phyloP scores from a whole-genome alignment of 2,329 filamentous ascomycete genomes.

The Phyllosticta paracitricarpa region DNA sequence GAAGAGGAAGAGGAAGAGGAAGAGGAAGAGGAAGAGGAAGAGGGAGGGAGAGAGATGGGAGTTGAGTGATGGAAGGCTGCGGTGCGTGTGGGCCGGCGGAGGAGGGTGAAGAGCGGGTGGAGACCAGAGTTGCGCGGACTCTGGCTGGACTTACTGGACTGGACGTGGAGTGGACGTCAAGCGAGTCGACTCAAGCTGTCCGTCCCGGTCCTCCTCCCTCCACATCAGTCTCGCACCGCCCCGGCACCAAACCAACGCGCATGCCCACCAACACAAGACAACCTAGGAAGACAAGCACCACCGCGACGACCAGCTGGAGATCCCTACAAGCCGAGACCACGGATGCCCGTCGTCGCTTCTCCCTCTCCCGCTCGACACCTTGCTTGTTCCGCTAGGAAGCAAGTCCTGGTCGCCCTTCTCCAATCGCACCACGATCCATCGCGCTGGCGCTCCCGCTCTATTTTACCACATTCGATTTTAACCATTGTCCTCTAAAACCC shows the following conservation, averaged over 20 bases:
- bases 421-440: slow-evolving; percentile 6
- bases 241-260: not conserved
- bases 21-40: slow-evolving; percentile 2
- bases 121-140: not conserved
- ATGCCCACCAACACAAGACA: not conserved
- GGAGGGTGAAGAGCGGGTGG: slow-evolving; percentile 1
- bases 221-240: not conserved
- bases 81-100: not conserved
- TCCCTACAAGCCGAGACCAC: not conserved
- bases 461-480: not conserved
- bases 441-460: not conserved
- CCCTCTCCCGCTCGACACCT: too few species aligned
- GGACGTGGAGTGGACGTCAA: not conserved
- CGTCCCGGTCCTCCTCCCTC: too few species aligned
- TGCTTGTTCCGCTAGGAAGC: not conserved
- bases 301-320: too few species aligned
- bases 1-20: not conserved
- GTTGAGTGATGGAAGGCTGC: not conserved
- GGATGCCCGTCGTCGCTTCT: not conserved
- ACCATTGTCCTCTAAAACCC: not conserved
- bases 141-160: not conserved
- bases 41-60: not conserved
- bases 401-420: slow-evolving; percentile 6
- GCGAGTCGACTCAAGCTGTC: too few species aligned
- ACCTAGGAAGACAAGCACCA: not conserved